Conservation (phyloP, 352 stramenopile genomes). For the Phytopythium cucurbitacearum region DNA sequence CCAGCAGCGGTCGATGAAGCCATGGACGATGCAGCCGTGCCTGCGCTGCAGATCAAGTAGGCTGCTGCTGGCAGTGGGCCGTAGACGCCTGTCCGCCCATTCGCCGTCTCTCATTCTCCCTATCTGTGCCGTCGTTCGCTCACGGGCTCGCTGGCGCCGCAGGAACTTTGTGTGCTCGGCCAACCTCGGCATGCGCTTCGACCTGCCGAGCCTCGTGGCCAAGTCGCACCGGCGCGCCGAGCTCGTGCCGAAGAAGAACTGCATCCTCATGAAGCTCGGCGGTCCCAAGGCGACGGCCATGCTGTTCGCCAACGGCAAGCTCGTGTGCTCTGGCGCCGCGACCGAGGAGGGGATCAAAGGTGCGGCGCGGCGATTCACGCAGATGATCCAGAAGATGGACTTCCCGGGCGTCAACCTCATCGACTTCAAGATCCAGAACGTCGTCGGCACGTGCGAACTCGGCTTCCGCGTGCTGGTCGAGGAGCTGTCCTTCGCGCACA, state of each 20-base stretch:
- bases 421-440: constrained; percentile 87
- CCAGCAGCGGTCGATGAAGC: constrained; percentile 5
- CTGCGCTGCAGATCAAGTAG: constrained; percentile 67
- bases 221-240: constrained; percentile 76
- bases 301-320: constrained; percentile 82
- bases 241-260: constrained; percentile 85
- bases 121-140: background rate
- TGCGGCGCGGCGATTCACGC: constrained; percentile 72
- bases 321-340: constrained; percentile 73
- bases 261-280: constrained; percentile 77
- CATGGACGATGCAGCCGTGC: constrained; percentile 7
- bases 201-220: constrained; percentile 58
- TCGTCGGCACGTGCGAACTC: constrained; percentile 65
- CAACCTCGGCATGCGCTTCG: constrained; percentile 80
- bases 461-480: constrained; percentile 81
- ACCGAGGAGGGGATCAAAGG: constrained; percentile 74
- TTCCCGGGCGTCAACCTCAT: constrained; percentile 82
- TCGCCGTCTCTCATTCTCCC: background rate
- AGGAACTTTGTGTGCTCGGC: constrained; percentile 81
- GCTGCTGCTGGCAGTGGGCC: background rate
- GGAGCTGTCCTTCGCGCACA: constrained; percentile 73
- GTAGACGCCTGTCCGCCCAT: background rate
- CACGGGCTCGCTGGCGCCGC: background rate
- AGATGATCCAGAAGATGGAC: constrained; percentile 86
- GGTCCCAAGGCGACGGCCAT: constrained; percentile 70